Evolutionary conservation across 768 basidiomycete genomes (phyloP), one percentile per base, ranked within the genome.

Genomic region (Tricholoma flavovirens): DNA sequence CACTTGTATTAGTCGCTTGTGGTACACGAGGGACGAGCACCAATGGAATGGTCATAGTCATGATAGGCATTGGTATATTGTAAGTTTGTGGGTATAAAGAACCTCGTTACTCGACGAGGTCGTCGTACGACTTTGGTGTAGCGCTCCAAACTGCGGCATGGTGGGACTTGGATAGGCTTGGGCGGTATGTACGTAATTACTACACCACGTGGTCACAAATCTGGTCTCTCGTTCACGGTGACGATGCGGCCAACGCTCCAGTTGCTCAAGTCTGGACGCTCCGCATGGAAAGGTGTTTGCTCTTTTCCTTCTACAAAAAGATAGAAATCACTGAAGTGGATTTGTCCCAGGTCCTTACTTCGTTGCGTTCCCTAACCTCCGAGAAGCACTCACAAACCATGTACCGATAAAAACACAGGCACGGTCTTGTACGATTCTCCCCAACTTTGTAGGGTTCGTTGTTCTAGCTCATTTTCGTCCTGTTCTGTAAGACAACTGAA

Each of bases 361-460:
- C 65, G 88, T 94, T 51, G 83, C 93, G 17, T 98, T 98, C 73
- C 90, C 93, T 3, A 89, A 90, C 64, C 76, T 98, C 56, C 80
- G 83, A 29, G 84, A 94, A 40, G 88, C 95, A 2, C 73, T 92
- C 55, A 75, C 83, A 57, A 86, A 86, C 70, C 90, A 90, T 70
- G 77, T 83, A n/a, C 84, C 93, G 0, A 93, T 99, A 65, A 82
- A 83, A 64, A 99, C 96, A 0, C 81, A 92, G 57, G 92, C 92
- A 1, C 76, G 96, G 57, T 76, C 89, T 10, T 98, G 94, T 62
- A 97, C 95, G 8, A 88, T 99, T 67, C 77, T 99, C 2, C 96
- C 96, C 0, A 94, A 92, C 62, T 98, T 96, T 63, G 93, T 98
- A 49, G 96, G 96, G 93, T 94, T 64, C 58, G 88, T 70, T 51